Base-by-base conservation (phyloP, 345 rosid genomes). In the Carallia brachiata region DNA sequence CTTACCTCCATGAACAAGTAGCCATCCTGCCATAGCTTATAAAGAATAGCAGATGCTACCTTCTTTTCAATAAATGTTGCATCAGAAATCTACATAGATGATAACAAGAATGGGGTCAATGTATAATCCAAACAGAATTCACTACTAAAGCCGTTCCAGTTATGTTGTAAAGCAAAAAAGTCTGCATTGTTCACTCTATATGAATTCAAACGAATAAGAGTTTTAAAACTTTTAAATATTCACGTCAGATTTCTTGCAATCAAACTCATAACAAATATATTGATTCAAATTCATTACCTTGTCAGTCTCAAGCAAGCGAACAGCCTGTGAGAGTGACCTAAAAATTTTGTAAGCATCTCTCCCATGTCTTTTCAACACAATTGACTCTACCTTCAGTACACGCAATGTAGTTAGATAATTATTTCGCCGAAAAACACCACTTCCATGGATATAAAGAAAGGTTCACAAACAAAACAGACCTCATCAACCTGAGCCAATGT, bases 1-100 rank as follows among this genome's bases (percentile, higher is more conserved):
- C 54, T 60, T 80, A 94, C 97, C 97, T 95, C 96, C 96, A 92
- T 86, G 61, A 81, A 85, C 76, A 95, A 75, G 85, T 84, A 92
- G 57, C 81, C 80, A 66, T 88, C 99, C 82, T 90, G 86, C 97
- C 96, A 90, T 80, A 90, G 52, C 85, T 82, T 89, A 72, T 77
- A 79, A 60, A 95, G 97, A 72, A 84, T 64, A 63, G 75, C 84
- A 1, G 84, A 70, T 0, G 93, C 72, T 48, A 85, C 92, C 77
- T 81, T 89, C 85, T 87, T 90, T 62, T 89, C 96, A 66, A 84
- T 82, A 65, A 92, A 82, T 31, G 88, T 76, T 2, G 83, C 74
- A 75, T 84, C 84, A 23, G 92, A 84, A 72, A 92, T 87, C 98
- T 94, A 75, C 60, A 75, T 1, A 50, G 54, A 69, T 12, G 30